Evolutionary conservation across 257 asterid species (phyloP), one percentile per base, ranked within the genome.

Genomic region (Solanum sejunctum): DNA sequence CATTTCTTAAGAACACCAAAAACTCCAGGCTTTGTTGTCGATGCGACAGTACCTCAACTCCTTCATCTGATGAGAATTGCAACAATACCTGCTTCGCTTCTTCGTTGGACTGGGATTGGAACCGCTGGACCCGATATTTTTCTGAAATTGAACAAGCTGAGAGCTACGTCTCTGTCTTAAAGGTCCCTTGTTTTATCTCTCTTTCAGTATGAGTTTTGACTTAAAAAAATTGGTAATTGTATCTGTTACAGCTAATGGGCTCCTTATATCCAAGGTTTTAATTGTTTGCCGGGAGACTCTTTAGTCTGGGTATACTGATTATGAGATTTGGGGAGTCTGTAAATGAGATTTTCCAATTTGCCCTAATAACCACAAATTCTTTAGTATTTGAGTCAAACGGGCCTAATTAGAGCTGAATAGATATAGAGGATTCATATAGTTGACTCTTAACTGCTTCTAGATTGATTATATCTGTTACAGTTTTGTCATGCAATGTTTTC

Each of bases 101-200:
- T 67, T 67, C 72, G 13, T 67, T 88, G 6, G 96, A 90, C 79
- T 96, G 98, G 99, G 97, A 96, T 90, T 95, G 99, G 99, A 93
- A 89, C 82, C 87, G 91, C 84, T 95, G 99, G 99, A 92, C 91
- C 21, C 93, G 95, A 84, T 91, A 95, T 92, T 94, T 95, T 86
- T 87, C 95, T 39, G 99, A 93, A 88, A 93, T 93, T 87, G 98
- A 95, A 84, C 98, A 92, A 92, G 95, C 94, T 21, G 98, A 95
- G 88, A 94, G 91, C 88, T 91, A 91, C 86, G 90, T 95, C 51
- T 95, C 98, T 85, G 85, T 93, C 57, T 91, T 96, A 39, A 95
- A 95, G 98, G 99, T 96, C 32, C 75, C 20, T 52, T 21, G 3
- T 52, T 78, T 47, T 4, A 16, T 47, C 41, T 26, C 69, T 21